phyloP scores from a whole-genome alignment of 2,329 filamentous ascomycete genomes.

The Neofusicoccum parvum region DNA sequence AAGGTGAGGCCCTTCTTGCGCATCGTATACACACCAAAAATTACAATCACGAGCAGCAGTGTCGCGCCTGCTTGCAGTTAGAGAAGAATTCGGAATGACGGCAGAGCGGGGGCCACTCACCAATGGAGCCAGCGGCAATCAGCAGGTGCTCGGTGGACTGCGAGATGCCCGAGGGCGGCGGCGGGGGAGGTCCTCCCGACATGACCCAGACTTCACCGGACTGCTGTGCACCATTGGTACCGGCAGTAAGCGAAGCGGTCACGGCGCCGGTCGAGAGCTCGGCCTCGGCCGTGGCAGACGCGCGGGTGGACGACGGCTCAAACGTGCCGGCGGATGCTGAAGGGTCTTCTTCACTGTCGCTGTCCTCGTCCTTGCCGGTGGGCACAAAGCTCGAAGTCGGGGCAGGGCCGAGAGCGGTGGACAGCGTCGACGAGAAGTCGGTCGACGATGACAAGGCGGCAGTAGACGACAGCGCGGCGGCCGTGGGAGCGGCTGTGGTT shows the following conservation, averaged over 20 bases:
- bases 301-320: background rate
- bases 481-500: background rate
- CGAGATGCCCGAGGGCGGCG: conserved; percentile 32
- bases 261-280: background rate
- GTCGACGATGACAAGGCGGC: background rate
- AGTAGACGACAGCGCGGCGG: background rate
- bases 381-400: background rate
- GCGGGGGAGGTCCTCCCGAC: conserved; percentile 24
- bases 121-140: conserved; percentile 45
- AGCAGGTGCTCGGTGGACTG: conserved; percentile 42
- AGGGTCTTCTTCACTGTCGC: background rate
- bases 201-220: conserved; percentile 5
- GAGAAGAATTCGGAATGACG: background rate
- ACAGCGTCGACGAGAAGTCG: background rate
- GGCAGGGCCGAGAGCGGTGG: background rate
- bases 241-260: background rate
- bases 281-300: background rate
- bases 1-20: conserved; percentile 41
- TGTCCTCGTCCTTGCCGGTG: background rate
- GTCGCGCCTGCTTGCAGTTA: conserved; percentile 34
- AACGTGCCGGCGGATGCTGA: background rate
- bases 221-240: background rate
- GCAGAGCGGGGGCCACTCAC: conserved; percentile 24
- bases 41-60: conserved; percentile 40
- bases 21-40: conserved; percentile 40